These are phyloP conservation scores for Yamadazyma sp. DNA, from an alignment of 1,139 yeast species.

Conservation along the genomic window DNA sequence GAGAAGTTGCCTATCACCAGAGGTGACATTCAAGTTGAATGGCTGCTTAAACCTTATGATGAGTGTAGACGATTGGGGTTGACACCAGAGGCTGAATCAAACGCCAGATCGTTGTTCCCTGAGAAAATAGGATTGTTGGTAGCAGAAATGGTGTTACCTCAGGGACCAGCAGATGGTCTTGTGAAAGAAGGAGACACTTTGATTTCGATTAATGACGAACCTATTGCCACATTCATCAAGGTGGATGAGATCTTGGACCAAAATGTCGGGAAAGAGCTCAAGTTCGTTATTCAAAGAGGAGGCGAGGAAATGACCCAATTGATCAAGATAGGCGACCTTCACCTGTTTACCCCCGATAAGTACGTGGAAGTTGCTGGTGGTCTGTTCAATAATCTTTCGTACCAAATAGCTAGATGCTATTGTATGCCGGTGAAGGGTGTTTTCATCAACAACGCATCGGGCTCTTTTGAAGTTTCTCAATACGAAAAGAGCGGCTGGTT, in stretches of 20 bases:
- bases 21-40: conserved; percentile 88
- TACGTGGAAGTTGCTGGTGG: conserved; percentile 87
- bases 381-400: conserved; percentile 78
- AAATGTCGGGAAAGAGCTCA: conserved; percentile 60
- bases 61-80: conserved; percentile 88
- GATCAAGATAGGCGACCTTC: conserved; percentile 71
- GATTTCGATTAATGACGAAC: conserved; percentile 66
- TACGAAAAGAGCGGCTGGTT: conserved; percentile 68
- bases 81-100: conserved; percentile 69
- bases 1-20: conserved; percentile 57
- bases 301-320: conserved; percentile 55
- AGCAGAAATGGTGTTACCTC: conserved; percentile 80
- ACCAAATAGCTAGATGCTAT: conserved; percentile 83
- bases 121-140: conserved; percentile 78
- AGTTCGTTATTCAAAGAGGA: conserved; percentile 68
- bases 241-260: conserved; percentile 85
- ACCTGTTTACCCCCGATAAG: conserved; percentile 77
- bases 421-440: conserved; percentile 87
- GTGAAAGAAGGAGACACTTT: conserved; percentile 86
- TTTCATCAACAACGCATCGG: conserved; percentile 73
- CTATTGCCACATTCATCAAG: conserved; percentile 68
- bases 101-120: conserved; percentile 70
- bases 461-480: conserved; percentile 67
- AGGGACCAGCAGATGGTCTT: conserved; percentile 78
- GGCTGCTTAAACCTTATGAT: conserved; percentile 85